A percentile compares a stretch with the other conserved stretches of the same genome.
These are phyloP conservation scores for Botrytis cinerea DNA, from an alignment of 2,329 filamentous ascomycete species.

Conservation along the genomic window DNA sequence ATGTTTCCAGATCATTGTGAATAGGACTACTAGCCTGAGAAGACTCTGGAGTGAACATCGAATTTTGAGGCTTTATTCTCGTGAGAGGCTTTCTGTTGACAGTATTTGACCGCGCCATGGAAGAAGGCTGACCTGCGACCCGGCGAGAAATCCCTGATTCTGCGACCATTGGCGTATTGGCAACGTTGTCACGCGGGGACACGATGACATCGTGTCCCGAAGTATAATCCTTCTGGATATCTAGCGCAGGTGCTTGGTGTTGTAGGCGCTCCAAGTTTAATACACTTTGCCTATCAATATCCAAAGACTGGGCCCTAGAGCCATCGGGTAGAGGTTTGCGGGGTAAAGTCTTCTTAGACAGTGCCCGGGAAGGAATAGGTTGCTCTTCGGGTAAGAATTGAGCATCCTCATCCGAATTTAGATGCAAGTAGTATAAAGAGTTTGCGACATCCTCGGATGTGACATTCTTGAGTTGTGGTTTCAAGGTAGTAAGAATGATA, in stretches of 20 bases:
- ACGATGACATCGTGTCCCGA: neutral
- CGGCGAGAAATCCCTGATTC: slow-evolving; percentile 32
- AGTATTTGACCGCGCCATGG: slow-evolving; percentile 23
- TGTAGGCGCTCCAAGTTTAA: slow-evolving; percentile 12
- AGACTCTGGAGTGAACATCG: neutral
- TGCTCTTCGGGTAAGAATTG: slow-evolving; percentile 43
- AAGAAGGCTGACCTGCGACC: slow-evolving; percentile 24
- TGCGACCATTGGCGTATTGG: slow-evolving; percentile 17
- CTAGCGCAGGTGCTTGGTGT: slow-evolving; percentile 13
- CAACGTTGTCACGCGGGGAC: slow-evolving; percentile 10
- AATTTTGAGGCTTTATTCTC: slow-evolving; percentile 24
- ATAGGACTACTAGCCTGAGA: neutral
- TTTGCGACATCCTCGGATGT: slow-evolving; percentile 83
- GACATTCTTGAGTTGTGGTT: slow-evolving; percentile 85
- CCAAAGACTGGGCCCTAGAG: slow-evolving; percentile 34
- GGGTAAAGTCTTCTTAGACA: slow-evolving; percentile 35
- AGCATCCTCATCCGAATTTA: slow-evolving; percentile 63
- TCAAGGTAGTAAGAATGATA: slow-evolving; percentile 72
- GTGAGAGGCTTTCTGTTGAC: slow-evolving; percentile 30
- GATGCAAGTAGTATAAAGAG: slow-evolving; percentile 89
- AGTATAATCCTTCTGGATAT: slow-evolving; percentile 12
- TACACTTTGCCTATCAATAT: slow-evolving; percentile 24
- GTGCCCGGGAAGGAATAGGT: neutral
- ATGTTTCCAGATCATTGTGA: neutral
- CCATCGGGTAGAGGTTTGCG: slow-evolving; percentile 40